These are phyloP conservation scores for Hyphopichia pseudoburtonii DNA, from an alignment of 1,139 yeast species.

Conservation along the genomic window DNA sequence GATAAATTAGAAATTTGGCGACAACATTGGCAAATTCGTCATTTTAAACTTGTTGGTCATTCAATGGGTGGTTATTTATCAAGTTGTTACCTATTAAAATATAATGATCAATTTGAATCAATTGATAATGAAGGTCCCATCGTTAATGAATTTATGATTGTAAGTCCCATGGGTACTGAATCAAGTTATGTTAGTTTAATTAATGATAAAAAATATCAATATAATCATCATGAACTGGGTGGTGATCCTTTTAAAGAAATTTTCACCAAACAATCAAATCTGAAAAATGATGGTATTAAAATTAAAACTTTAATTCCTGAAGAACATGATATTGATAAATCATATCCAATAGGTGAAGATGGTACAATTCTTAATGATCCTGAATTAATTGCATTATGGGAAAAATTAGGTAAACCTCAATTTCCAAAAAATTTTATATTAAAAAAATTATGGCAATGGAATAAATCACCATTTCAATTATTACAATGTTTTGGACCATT, in stretches of 20 bases:
- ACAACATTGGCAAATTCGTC: constrained; percentile 17
- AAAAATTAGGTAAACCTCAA: constrained; percentile 36
- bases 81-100: constrained; percentile 43
- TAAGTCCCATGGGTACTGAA: constrained; percentile 51
- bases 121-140: constrained; percentile 11
- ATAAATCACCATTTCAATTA: constrained; percentile 42
- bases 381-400: constrained; percentile 30
- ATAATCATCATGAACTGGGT: constrained; percentile 32
- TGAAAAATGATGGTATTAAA: constrained; percentile 4
- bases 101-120: constrained; percentile 19
- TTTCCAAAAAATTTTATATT: constrained; percentile 39
- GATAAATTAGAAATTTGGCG: constrained; percentile 44
- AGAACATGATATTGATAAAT: background rate
- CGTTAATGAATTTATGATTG: constrained; percentile 32
- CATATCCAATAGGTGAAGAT: constrained; percentile 10
- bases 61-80: constrained; percentile 49
- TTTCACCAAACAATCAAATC: constrained; percentile 16
- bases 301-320: background rate
- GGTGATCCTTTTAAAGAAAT: constrained; percentile 31
- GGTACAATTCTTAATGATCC: constrained; percentile 14
- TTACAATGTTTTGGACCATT: constrained; percentile 41
- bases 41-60: constrained; percentile 38
- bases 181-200: constrained; percentile 37
- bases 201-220: constrained; percentile 29
- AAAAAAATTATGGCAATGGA: constrained; percentile 37